phyloP scores from a whole-genome alignment of 1,139 yeast species.

The Saccharomycopsis phalli region DNA sequence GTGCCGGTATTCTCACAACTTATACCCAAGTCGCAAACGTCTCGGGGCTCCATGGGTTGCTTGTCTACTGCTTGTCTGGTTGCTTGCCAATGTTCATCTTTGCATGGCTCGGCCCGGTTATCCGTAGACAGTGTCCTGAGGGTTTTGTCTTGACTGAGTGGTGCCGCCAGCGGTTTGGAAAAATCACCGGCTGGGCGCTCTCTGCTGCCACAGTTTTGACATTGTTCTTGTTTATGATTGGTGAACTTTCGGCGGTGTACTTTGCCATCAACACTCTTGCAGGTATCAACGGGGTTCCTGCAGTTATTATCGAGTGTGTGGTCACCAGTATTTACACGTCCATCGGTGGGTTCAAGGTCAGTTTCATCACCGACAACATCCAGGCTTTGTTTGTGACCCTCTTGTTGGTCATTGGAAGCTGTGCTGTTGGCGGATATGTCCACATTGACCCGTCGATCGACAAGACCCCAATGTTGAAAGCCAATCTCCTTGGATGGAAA shows the following conservation, averaged over 20 bases:
- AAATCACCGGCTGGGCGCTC: conserved; percentile 60
- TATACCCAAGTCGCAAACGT: conserved; percentile 81
- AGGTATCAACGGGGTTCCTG: conserved; percentile 71
- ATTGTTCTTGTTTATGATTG: conserved; percentile 79
- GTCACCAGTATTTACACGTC: conserved; percentile 84
- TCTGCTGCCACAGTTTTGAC: conserved; percentile 80
- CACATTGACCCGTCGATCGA: conserved; percentile 61
- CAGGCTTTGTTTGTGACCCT: conserved; percentile 73
- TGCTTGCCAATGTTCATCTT: conserved; percentile 78
- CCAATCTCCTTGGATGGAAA: conserved; percentile 80
- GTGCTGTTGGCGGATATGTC: conserved; percentile 75
- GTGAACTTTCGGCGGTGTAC: conserved; percentile 75
- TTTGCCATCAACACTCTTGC: conserved; percentile 71
- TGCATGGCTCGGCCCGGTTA: conserved; percentile 73
- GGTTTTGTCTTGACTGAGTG: conserved; percentile 95
- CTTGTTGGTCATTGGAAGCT: conserved; percentile 59
- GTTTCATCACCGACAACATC: conserved; percentile 79
- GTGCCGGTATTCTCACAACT: conserved; percentile 81
- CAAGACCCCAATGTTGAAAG: conserved; percentile 55
- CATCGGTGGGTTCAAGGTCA: conserved; percentile 83
- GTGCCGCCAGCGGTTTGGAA: conserved; percentile 78
- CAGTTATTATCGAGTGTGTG: conserved; percentile 76
- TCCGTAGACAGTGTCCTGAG: conserved; percentile 72
- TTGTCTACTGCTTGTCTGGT: conserved; percentile 76
- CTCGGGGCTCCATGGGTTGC: conserved; percentile 79